Evolutionary conservation across 2,329 filamentous ascomycete genomes (phyloP), one percentile per base, ranked within the genome.

Genomic region (Talaromyces funiculosus): DNA sequence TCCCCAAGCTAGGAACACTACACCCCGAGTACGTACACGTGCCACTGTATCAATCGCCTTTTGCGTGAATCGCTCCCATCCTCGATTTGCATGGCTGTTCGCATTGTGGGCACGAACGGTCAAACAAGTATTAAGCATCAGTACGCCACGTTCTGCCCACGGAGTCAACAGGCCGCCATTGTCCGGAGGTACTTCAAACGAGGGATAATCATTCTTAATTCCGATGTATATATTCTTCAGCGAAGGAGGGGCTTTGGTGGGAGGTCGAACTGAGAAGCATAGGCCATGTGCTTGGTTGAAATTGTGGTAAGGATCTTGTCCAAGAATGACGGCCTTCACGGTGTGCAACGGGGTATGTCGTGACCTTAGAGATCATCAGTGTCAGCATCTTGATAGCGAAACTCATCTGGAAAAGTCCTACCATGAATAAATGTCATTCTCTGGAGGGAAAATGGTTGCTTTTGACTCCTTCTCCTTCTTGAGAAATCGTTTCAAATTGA

Each of bases 221-320:
- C 87, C 89, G 45, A 82, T 92, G 81, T 95, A 99, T 78, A 99
- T 97, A 78, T 99, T 99, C 68, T 86, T 85, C 16, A 99, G 86
- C 0, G 91, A 96, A 0, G 93, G 92, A 0, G 94, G 94, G 1
- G 93, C 91, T 3, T 85, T 85, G 0, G 91, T 96, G 0, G 94
- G 94, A 3, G 93, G 88, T 9, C 90, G 90, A 59, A 97, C 92
- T 53, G 91, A 96, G 82, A 99, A 99, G 72, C 90, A 93, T 62
- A 99, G 86, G 45, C 94, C 94, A 75, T 97, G 94, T 55, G 94
- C 94, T 81, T 99, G 94, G 75, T 95, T 95, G 73, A 86, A 75
- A 73, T 96, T 96, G 80, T 99, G 94, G 75, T 99, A 99, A 2
- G 94, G 94, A 73, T 99, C 94, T 78, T 99, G 94, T 65, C 94